A percentile compares a stretch with the other conserved stretches of the same genome.
Conservation (phyloP, 2,329 filamentous ascomycete genomes). For the Meredithiella fracta region DNA sequence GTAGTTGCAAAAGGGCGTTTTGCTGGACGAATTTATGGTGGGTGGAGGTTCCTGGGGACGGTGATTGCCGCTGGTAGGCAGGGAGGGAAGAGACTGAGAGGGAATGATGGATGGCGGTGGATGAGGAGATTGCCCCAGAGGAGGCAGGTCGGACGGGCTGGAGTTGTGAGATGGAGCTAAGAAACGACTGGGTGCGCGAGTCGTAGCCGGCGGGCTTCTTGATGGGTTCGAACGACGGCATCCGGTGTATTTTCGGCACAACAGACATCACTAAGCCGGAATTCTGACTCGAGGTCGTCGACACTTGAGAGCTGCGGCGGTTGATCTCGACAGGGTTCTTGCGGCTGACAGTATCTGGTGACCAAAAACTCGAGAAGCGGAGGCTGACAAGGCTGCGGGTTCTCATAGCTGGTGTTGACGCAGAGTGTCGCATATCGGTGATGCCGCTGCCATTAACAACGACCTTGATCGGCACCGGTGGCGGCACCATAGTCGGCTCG, state of each 20-base stretch:
- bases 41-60: conserved; percentile 14
- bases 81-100: conserved; percentile 3
- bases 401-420: conserved; percentile 19
- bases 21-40: conserved; percentile 15
- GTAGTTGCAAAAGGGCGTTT: conserved; percentile 11
- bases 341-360: not conserved
- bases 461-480: not conserved
- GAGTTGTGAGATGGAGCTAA: not conserved
- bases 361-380: conserved; percentile 11
- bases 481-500: not conserved
- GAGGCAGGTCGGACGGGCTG: not conserved
- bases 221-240: no score
- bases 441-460: no score
- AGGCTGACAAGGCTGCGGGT: conserved; percentile 21
- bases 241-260: no score
- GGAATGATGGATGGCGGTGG: not conserved
- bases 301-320: conserved; percentile 10
- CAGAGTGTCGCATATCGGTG: not conserved
- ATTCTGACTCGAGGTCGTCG: conserved; percentile 1
- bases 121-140: not conserved
- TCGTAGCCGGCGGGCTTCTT: conserved; percentile 16
- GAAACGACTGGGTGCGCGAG: not conserved
- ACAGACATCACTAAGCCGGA: not conserved
- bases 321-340: conserved; percentile 14
- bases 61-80: conserved; percentile 14